Conservation (phyloP, 257 asterid species). For the Lycium ferocissimum region DNA sequence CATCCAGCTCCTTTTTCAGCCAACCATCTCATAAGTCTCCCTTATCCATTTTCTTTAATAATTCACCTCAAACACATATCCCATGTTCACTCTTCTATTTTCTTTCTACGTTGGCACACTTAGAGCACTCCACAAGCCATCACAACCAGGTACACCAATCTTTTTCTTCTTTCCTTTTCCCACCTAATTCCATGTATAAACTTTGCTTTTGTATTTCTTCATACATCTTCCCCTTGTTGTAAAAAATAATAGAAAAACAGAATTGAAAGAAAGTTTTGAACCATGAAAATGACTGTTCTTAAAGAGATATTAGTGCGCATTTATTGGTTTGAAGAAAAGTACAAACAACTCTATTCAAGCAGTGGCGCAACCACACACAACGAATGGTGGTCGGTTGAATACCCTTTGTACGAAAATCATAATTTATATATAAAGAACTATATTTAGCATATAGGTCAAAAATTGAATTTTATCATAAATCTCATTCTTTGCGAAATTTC, state of each 20-base stretch:
- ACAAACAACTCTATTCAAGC: too few species aligned
- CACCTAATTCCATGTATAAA: background rate
- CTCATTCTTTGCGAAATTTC: too few species aligned
- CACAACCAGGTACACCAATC: conserved; percentile 16
- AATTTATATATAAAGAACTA: too few species aligned
- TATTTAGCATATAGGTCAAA: too few species aligned
- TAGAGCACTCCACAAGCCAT: conserved; percentile 17
- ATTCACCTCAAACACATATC: background rate
- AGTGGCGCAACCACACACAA: too few species aligned
- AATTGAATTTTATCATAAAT: too few species aligned
- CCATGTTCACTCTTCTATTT: conserved; percentile 12
- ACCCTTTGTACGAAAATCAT: too few species aligned
- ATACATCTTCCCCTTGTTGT: background rate
- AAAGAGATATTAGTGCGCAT: background rate
- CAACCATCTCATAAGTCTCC: background rate
- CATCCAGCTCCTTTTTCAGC: background rate
- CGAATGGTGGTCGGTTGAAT: too few species aligned
- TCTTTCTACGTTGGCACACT: conserved; percentile 8
- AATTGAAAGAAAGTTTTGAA: too few species aligned
- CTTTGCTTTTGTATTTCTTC: conserved; percentile 4
- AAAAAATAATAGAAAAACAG: too few species aligned
- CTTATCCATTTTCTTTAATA: conserved; percentile 1
- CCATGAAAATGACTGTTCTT: background rate
- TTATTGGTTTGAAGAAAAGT: too few species aligned
- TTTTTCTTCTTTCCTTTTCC: too few species aligned